Evolutionary conservation across 2,329 filamentous ascomycete species (phyloP), one percentile per base, ranked within the genome.

Genomic region (Fusarium sp.): DNA sequence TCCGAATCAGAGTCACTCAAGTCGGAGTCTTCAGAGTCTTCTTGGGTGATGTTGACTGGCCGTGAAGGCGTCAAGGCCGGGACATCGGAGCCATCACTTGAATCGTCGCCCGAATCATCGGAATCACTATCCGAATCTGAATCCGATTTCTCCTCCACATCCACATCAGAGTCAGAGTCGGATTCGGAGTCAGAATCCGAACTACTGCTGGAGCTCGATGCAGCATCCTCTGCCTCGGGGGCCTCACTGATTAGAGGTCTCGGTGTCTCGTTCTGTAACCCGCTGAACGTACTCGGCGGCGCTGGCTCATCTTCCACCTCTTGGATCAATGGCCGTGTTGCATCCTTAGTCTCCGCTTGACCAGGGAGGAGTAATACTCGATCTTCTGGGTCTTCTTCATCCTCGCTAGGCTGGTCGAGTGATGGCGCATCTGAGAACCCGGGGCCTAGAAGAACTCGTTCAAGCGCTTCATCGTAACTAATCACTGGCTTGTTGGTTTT

Each of bases 101-200:
- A 55, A 20, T 46, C 33, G 4, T 35, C 31, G 14, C 57, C 44
- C 7, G 62, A 64, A 29, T 63, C 63, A 9, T 68, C 42, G 10
- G 58, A 68, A 46, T 75, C 71, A 44, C 35, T 41, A 7, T 49
- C 36, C 8, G 62, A 57, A n/a, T 64, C 62, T n/a, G 49, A 39
- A 36, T 62, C 63, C 18, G 81, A 83, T 35, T 84, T 85, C 11
- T 83, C 82, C 0, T 82, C 81, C 22, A 79, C 81, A 33, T 76
- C 78, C 55, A 78, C 78, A 27, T 79, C 78, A 8, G 81, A 78
- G 8, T 79, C 77, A 7, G 56, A 46, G 14, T 79, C 78, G 4
- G 81, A 71, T 14, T 72, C 67, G 1, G 64, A 72, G 27, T 80
- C 79, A 14, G 80, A 79, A 9, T 78, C 74, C 2, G 79, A 78